Base-by-base conservation (phyloP, 345 rosid genomes). In the Rubroshorea leprosula region DNA sequence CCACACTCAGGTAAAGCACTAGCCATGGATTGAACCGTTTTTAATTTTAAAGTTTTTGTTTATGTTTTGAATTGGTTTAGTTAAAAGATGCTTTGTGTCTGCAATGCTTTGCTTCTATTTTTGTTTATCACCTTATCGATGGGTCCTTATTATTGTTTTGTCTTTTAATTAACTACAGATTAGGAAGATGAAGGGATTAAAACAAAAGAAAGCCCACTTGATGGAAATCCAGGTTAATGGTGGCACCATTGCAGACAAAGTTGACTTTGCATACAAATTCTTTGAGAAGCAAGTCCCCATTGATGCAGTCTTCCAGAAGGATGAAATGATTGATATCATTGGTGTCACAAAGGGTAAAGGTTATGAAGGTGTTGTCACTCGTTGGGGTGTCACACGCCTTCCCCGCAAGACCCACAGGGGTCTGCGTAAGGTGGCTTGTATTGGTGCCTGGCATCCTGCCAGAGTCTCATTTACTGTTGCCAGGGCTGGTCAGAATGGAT, bases 401-500 rank as follows among this genome's bases (percentile, higher is more conserved):
- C 96, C 96, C 13, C 83, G 96, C 18, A 89, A 89, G 80, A 89
- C 96, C 47, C 96, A 89, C 68, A 73, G 96, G 23, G 96, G 96
- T 76, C 83, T 89, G 11, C 92, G 94, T 51, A 89, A 89, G 82
- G 96, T 89, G 25, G 96, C 96, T 62, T 89, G 96, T 80, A 89
- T 89, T 5, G 96, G 96, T 29, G 93, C 96, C 18, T 89, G 96
- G 96, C 96, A 89, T 80, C 96, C 96, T 48, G 94, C 94, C 8
- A 83, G 96, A 66, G 96, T 89, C n/a, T 89, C 96, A 8, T 89
- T 77, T 58, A 89, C 96, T 11, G 96, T 89, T 5, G 96, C 96
- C 26, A 81, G 96, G 73, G 96, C 96, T 72, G 96, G 96, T 66
- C 96, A 89, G 74, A 89, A 89, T n/a, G 96, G 96, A 39, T 89